Base-by-base conservation (phyloP, 257 asterid genomes). In the Anisodus acutangulus region DNA sequence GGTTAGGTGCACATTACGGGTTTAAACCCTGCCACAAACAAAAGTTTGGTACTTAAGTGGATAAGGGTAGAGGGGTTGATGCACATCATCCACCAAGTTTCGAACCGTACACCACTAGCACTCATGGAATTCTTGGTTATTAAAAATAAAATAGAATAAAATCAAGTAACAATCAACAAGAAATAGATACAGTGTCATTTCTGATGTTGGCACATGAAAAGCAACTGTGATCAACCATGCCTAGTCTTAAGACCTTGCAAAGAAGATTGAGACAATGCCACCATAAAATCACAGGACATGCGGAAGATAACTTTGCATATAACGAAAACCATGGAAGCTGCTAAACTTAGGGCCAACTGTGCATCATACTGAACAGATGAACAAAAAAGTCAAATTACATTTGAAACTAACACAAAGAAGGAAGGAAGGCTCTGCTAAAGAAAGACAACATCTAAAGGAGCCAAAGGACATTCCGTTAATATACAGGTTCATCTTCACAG, bases 121-220 rank as follows among this genome's bases (percentile, higher is more conserved):
- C 43, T 15, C 43, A 12, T 26, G 66, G 35, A 22, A 26, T 31
- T 78, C 12, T 15, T 8, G 53, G 78, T 39, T 39, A 69, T 15
- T 39, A 39, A 8, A 15, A 15, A 8, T 15, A 69, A 16, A 31
- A 31, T 17, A 68, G 8, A 4, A 47, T 4, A 47, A 37, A 68
- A 68, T 31, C 31, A 69, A 69, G 54, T 69, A 69, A 12, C 60
- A 76, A 13, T 76, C 81, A 76, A 26, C 47, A 76, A 51, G 63
- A 49, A 51, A 13, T 8, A 16, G 78, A 69, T 76, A 76, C 47
- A 1, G 17, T 8, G 26, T 12, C 12, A 49, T 51, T 8, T 76
- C 19, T 72, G 43, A 19, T 72, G 43, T 47, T 11, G 41, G 9
- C 57, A 47, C 80, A 47, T 19, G 60, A 72, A 47, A 72, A 74